These are phyloP conservation scores for Arachnomyces sp. DNA, from an alignment of 2,329 filamentous ascomycete species.

Conservation along the genomic window DNA sequence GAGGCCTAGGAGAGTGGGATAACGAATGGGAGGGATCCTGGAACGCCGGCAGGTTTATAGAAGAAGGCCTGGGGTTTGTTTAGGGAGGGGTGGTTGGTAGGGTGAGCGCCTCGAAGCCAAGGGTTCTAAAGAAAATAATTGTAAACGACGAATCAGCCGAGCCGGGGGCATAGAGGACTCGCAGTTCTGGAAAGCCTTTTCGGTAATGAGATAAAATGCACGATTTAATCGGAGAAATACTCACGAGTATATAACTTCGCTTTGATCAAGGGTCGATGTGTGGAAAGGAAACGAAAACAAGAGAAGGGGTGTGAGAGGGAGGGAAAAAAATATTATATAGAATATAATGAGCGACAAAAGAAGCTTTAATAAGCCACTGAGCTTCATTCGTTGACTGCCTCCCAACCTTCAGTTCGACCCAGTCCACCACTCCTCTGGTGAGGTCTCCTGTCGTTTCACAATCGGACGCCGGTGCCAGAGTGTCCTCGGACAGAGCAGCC, in stretches of 20 bases:
- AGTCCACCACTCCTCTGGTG: background rate
- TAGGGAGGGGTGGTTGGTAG: too few species aligned
- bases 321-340: conserved; percentile 9
- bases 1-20: too few species aligned
- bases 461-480: conserved; percentile 1
- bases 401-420: conserved; percentile 18
- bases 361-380: conserved; percentile 5
- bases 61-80: too few species aligned
- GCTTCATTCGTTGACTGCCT: conserved; percentile 6
- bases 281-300: background rate
- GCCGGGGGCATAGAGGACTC: background rate
- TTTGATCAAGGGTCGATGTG: background rate
- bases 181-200: background rate
- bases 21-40: too few species aligned
- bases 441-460: conserved; percentile 3
- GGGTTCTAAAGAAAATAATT: background rate
- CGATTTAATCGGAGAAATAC: too few species aligned
- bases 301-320: conserved; percentile 3
- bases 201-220: conserved; percentile 3
- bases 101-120: too few species aligned
- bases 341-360: conserved; percentile 3
- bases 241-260: too few species aligned
- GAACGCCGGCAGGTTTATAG: too few species aligned
- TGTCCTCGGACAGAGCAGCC: conserved; percentile 2
- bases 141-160: background rate